These are phyloP conservation scores for Solanum hybrid DNA, from an alignment of 305 asterid species.

Conservation along the genomic window DNA sequence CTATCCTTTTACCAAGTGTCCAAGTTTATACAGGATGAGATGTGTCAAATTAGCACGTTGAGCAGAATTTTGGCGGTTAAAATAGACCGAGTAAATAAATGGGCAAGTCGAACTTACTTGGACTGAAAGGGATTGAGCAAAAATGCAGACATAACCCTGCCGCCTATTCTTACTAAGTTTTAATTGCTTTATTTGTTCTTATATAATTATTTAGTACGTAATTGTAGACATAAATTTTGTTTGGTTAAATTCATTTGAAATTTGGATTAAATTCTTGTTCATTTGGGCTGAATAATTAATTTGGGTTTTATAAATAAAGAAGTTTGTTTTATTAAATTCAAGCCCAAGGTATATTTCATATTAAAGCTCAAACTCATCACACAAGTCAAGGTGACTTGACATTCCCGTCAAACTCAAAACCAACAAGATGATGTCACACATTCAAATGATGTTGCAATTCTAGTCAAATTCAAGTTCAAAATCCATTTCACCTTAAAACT, in stretches of 20 bases:
- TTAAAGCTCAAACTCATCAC: not conserved
- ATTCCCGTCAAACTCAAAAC: not conserved
- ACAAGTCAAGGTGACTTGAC: not conserved
- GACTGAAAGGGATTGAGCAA: not conserved
- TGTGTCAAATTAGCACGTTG: not conserved
- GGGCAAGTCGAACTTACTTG: not conserved
- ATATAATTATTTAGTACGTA: not conserved
- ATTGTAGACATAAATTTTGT: not conserved
- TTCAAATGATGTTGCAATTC: not conserved
- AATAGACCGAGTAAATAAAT: not conserved
- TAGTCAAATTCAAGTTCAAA: not conserved
- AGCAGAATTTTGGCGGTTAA: not conserved
- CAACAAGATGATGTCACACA: not conserved
- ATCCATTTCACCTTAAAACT: not conserved
- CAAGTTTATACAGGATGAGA: not conserved
- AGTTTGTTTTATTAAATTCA: not conserved
- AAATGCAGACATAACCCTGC: not conserved
- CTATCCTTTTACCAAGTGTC: not conserved
- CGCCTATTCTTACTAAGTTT: not conserved
- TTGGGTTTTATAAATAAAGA: not conserved
- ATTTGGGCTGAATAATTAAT: not conserved
- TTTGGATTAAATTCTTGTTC: not conserved
- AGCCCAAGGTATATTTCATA: not conserved
- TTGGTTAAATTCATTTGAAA: not conserved
- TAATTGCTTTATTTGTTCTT: not conserved